Evolutionary conservation across 306 rosid genomes (phyloP).

Genomic region (Malus fusca): DNA sequence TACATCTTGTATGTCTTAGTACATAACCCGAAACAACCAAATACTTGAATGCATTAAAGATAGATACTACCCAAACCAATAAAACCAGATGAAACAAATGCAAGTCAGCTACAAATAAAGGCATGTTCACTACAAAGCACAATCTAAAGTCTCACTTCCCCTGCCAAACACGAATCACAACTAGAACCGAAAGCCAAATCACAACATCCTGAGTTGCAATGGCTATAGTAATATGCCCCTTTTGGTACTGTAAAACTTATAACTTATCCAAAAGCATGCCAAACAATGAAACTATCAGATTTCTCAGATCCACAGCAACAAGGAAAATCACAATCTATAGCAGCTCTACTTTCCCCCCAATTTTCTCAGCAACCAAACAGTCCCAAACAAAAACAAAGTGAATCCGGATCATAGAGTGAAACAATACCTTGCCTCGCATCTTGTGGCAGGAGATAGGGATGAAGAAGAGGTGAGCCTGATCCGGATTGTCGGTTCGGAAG

Average conservation of each 20-base stretch:
- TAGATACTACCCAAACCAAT: not conserved
- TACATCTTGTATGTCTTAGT: not conserved
- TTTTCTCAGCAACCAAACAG: not conserved
- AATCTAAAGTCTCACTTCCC: not conserved
- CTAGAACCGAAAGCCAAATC: not conserved
- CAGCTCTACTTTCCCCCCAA: not conserved
- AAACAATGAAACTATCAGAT: not conserved
- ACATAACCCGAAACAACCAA: not conserved
- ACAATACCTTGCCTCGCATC: conserved; percentile 90
- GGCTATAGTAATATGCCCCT: not conserved
- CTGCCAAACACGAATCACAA: not conserved
- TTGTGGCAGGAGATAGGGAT: conserved; percentile 92
- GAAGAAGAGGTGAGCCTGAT: conserved; percentile 81
- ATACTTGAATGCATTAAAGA: not conserved
- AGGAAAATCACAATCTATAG: not conserved
- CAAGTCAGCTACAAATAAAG: not conserved
- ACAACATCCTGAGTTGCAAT: not conserved
- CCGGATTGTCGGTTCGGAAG: conserved; percentile 76
- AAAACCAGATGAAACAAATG: not conserved
- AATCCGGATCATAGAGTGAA: not conserved
- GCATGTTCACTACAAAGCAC: not conserved
- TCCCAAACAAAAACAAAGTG: not conserved
- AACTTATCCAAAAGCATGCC: not conserved
- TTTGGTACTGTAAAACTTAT: not conserved
- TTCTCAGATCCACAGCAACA: conserved; percentile 16